phyloP scores from a whole-genome alignment of 768 basidiomycete genomes.

The Amanita jacksonii region DNA sequence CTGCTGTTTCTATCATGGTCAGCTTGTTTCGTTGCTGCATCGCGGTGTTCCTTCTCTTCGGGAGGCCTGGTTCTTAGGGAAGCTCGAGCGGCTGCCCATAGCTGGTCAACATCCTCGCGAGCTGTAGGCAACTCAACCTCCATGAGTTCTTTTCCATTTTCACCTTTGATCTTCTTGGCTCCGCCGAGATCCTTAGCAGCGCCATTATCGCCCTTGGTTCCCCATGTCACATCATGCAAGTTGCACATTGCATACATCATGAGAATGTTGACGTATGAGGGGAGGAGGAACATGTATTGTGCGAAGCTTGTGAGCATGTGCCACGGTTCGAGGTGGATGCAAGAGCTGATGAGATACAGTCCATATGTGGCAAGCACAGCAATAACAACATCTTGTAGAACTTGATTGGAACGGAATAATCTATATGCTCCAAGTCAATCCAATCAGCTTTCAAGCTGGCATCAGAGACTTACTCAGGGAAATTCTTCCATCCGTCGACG shows the following conservation, averaged over 20 bases:
- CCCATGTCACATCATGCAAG: slow-evolving; percentile 85
- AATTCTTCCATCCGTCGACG: slow-evolving; percentile 63
- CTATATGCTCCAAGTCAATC: slow-evolving; percentile 22
- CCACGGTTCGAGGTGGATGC: slow-evolving; percentile 93
- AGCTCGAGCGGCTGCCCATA: slow-evolving; percentile 72
- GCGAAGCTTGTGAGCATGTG: slow-evolving; percentile 92
- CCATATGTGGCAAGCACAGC: slow-evolving; percentile 72
- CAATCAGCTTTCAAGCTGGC: neutral
- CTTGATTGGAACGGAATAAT: slow-evolving; percentile 52
- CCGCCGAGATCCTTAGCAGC: slow-evolving; percentile 81
- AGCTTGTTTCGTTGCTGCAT: slow-evolving; percentile 80
- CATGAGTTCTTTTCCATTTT: slow-evolving; percentile 78
- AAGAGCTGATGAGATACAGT: slow-evolving; percentile 76
- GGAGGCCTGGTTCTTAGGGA: slow-evolving; percentile 59
- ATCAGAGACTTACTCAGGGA: slow-evolving; percentile 46
- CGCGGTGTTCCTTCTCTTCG: slow-evolving; percentile 74
- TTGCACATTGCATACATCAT: slow-evolving; percentile 97
- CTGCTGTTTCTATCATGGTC: slow-evolving; percentile 80
- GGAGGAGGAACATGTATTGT: slow-evolving; percentile 88
- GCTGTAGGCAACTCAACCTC: slow-evolving; percentile 79
- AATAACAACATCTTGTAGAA: slow-evolving; percentile 79
- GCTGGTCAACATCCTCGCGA: slow-evolving; percentile 78
- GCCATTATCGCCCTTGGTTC: slow-evolving; percentile 89
- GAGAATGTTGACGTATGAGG: slow-evolving; percentile 68
- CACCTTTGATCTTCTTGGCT: slow-evolving; percentile 81